These are phyloP conservation scores for Chalciporus sp. DNA, from an alignment of 1,284 basidiomycete genomes.

Conservation along the genomic window DNA sequence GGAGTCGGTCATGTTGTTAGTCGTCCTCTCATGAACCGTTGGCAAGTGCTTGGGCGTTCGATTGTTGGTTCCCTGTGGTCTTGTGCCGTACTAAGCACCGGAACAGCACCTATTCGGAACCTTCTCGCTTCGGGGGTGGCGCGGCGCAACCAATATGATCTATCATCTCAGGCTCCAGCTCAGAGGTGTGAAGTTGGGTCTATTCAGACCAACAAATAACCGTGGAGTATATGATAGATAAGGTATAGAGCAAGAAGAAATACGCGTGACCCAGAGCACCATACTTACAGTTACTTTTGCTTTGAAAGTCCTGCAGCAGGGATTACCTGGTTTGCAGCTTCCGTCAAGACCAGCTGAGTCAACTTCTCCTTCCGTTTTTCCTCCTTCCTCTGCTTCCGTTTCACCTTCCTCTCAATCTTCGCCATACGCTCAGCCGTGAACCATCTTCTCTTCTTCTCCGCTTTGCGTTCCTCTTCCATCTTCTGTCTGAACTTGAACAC, in stretches of 20 bases:
- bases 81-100: too few species aligned
- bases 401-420: slow-evolving; percentile 49
- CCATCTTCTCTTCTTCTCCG: slow-evolving; percentile 60
- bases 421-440: slow-evolving; percentile 47
- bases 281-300: slow-evolving; percentile 5
- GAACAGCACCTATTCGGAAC: not conserved
- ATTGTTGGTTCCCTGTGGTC: too few species aligned
- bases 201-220: not conserved
- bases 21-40: not conserved
- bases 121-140: not conserved
- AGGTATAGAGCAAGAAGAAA: not conserved
- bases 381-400: slow-evolving; percentile 61
- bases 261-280: not conserved
- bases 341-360: slow-evolving; percentile 58
- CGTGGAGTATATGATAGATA: not conserved
- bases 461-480: slow-evolving; percentile 58
- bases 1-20: slow-evolving; percentile 16
- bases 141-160: too few species aligned
- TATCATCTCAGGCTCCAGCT: too few species aligned
- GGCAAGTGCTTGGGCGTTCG: too few species aligned
- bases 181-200: slow-evolving; percentile 2
- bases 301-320: slow-evolving; percentile 38
- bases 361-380: slow-evolving; percentile 61
- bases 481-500: slow-evolving; percentile 69
- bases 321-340: slow-evolving; percentile 68